Percentiles rank a stretch among this genome's conserved stretches.
Evolutionary conservation across 2,329 filamentous ascomycete species (phyloP).

Genomic region (Ophiostoma sp.): DNA sequence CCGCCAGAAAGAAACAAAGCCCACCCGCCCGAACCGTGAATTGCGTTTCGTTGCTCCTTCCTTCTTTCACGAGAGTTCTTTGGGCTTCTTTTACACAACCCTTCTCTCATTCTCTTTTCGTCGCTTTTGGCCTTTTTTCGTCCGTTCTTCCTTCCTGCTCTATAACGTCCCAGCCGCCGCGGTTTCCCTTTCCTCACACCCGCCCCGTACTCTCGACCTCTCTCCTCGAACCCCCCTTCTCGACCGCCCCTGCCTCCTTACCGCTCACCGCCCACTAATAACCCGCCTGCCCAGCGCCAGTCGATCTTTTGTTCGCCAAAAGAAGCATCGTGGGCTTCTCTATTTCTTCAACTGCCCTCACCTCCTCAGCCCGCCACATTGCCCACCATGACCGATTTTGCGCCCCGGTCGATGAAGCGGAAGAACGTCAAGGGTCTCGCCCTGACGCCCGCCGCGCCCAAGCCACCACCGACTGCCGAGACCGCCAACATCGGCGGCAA

Average conservation of each 20-base stretch:
- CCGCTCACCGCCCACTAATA: conserved; percentile 21
- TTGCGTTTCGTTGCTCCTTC: conserved; percentile 16
- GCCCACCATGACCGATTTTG: conserved; percentile 61
- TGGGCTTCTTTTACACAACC: neutral
- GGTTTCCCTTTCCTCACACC: neutral
- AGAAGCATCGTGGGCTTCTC: neutral
- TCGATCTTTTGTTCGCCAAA: neutral
- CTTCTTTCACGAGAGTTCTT: conserved; percentile 5
- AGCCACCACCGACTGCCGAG: conserved; percentile 69
- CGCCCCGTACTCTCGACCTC: conserved; percentile 8
- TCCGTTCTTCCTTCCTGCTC: neutral
- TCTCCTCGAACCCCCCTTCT: neutral
- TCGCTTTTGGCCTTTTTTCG: neutral
- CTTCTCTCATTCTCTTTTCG: neutral
- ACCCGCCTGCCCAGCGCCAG: neutral
- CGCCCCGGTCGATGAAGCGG: conserved; percentile 86
- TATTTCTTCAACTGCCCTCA: neutral
- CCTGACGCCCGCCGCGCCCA: conserved; percentile 75
- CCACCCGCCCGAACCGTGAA: conserved; percentile 24
- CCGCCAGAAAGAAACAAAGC: conserved; percentile 18
- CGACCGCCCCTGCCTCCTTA: conserved; percentile 16
- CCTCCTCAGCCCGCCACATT: neutral
- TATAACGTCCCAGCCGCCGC: neutral
- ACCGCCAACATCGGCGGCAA: conserved; percentile 64
- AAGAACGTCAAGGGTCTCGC: conserved; percentile 97